Evolutionary conservation across 176 grass and related monocot genomes (phyloP).

Genomic region (Chloris gayana): DNA sequence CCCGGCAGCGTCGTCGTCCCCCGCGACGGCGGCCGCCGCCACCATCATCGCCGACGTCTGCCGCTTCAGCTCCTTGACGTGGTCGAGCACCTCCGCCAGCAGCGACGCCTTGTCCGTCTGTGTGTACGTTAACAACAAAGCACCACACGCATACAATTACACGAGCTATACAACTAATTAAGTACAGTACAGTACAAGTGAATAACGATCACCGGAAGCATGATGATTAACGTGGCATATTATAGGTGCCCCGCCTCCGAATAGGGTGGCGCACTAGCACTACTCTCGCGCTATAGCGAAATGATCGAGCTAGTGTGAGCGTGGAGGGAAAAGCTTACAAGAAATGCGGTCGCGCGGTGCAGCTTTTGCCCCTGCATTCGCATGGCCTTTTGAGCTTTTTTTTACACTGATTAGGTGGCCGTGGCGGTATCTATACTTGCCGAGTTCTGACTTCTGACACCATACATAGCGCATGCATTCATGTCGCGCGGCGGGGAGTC

Average conservation of each 20-base stretch:
- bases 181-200: too few relatives aligned
- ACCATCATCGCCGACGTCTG: slow-evolving; percentile 78
- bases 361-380: slow-evolving; percentile 52
- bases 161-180: background rate
- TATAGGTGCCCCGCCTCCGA: background rate
- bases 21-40: background rate
- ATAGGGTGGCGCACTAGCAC: slow-evolving; percentile 21
- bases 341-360: slow-evolving; percentile 32
- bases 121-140: background rate
- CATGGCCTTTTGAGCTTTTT: slow-evolving; percentile 55
- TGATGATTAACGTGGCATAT: background rate
- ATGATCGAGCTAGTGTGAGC: slow-evolving; percentile 37
- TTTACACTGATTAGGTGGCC: slow-evolving; percentile 36
- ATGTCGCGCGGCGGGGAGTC: slow-evolving; percentile 5
- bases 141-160: slow-evolving; percentile 9
- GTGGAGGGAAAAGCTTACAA: slow-evolving; percentile 40
- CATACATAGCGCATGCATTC: slow-evolving; percentile 28
- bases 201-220: background rate
- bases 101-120: slow-evolving; percentile 98
- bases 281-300: slow-evolving; percentile 2
- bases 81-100: slow-evolving; percentile 92
- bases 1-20: background rate
- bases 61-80: slow-evolving; percentile 96
- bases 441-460: slow-evolving; percentile 45
- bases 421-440: background rate